phyloP scores from a whole-genome alignment of 768 basidiomycete species.

The Pisolithus orientalis region DNA sequence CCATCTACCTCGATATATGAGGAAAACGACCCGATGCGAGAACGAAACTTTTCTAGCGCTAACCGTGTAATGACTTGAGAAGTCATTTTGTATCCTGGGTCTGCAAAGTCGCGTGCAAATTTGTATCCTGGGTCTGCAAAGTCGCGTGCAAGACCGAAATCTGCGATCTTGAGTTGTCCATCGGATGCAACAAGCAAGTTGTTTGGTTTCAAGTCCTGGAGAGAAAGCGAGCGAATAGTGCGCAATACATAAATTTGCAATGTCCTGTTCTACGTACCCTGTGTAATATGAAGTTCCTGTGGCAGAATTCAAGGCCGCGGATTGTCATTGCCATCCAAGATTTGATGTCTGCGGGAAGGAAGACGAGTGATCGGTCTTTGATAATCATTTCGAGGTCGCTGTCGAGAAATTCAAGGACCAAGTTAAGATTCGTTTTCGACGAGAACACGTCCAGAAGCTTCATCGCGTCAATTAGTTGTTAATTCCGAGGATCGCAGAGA shows the following conservation, averaged over 20 bases:
- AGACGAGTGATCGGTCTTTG: conserved; percentile 87
- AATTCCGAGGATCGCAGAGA: neutral
- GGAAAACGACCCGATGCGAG: neutral
- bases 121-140: conserved; percentile 91
- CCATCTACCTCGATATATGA: conserved; percentile 57
- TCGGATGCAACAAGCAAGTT: conserved; percentile 90
- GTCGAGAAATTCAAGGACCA: conserved; percentile 94
- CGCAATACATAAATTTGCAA: neutral
- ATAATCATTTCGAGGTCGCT: conserved; percentile 97
- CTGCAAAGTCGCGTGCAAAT: no score
- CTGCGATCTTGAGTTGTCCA: conserved; percentile 93
- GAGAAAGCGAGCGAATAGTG: neutral
- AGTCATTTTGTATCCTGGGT: conserved; percentile 99
- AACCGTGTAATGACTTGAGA: conserved; percentile 96
- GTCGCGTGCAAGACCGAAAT: conserved; percentile 97
- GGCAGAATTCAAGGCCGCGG: conserved; percentile 96
- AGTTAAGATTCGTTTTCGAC: conserved; percentile 91
- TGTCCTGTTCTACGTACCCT: conserved; percentile 47
- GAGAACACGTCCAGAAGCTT: conserved; percentile 97
- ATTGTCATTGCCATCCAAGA: conserved; percentile 99
- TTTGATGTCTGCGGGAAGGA: conserved; percentile 94
- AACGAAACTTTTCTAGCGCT: conserved; percentile 17
- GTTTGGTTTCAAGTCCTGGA: conserved; percentile 95
- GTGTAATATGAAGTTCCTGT: conserved; percentile 90
- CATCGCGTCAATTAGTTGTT: neutral